Evolutionary conservation across 495 filamentous ascomycete genomes (phyloP).

Genomic region (Tuber umbilicatum): DNA sequence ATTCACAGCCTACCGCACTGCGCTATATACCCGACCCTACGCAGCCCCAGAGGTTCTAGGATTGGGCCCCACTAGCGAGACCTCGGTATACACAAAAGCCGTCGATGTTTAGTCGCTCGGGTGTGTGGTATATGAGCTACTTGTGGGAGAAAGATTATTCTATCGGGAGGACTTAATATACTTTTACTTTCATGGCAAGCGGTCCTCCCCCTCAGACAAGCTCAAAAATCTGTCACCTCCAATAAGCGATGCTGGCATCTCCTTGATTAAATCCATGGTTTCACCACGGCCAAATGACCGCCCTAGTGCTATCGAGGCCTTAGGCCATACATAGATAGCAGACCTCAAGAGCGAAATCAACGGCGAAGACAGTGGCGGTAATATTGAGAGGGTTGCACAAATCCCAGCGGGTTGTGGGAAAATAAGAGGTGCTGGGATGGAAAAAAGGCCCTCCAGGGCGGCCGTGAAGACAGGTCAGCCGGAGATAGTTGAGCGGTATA

Average conservation of each 20-base stretch:
- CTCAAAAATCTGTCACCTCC: neutral
- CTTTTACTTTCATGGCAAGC: neutral
- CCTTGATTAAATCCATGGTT: neutral
- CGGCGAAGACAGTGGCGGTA: neutral
- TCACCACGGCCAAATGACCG: neutral
- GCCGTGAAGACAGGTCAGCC: neutral
- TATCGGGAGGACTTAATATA: neutral
- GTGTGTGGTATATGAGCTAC: constrained; percentile 13
- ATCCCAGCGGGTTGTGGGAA: no score
- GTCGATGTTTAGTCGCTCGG: constrained; percentile 27
- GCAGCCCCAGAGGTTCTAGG: constrained; percentile 19
- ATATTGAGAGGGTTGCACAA: no score
- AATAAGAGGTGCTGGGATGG: no score
- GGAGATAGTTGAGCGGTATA: neutral
- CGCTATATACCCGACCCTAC: constrained; percentile 11
- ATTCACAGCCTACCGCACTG: constrained; percentile 9
- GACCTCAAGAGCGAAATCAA: no score
- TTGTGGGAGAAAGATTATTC: neutral
- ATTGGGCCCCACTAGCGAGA: neutral
- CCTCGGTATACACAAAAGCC: constrained; percentile 20
- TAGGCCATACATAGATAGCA: neutral
- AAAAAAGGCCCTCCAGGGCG: no score
- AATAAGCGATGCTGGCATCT: neutral
- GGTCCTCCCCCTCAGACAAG: neutral
- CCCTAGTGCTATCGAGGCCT: neutral